Percentiles rank a stretch among this genome's conserved stretches.
These are phyloP conservation scores for Fusarium ramigenum DNA, from an alignment of 2,329 filamentous ascomycete species.

Conservation along the genomic window DNA sequence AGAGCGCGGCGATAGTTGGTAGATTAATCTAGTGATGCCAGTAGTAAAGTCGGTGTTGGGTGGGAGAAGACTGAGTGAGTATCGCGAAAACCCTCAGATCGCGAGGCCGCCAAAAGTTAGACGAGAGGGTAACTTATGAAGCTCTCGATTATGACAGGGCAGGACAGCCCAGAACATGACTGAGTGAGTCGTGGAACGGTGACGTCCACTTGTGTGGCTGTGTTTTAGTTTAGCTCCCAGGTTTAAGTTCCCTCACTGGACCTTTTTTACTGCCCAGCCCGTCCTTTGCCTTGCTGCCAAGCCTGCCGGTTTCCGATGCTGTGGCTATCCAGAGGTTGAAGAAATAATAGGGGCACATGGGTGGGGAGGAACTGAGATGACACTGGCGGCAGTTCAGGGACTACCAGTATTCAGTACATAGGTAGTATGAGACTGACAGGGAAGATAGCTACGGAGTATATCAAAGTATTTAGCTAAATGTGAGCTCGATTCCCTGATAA, in stretches of 20 bases:
- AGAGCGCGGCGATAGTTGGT: slow-evolving; percentile 15
- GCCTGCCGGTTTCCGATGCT: slow-evolving; percentile 23
- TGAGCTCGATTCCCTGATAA: background rate
- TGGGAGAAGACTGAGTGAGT: slow-evolving; percentile 4
- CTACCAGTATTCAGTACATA: background rate
- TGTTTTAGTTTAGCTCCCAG: slow-evolving; percentile 24
- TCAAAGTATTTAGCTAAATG: background rate
- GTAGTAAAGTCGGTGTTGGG: slow-evolving; percentile 11
- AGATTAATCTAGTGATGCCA: background rate
- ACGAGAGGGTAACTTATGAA: slow-evolving; percentile 38
- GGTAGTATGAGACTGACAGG: background rate
- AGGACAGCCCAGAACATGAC: slow-evolving; percentile 15
- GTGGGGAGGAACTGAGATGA: background rate
- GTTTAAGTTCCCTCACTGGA: background rate
- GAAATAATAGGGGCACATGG: slow-evolving; percentile 7
- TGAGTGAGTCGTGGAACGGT: slow-evolving; percentile 38
- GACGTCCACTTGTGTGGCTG: slow-evolving; percentile 47
- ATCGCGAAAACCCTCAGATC: slow-evolving; percentile 35
- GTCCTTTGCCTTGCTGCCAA: slow-evolving; percentile 15
- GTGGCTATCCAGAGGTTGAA: slow-evolving; percentile 25
- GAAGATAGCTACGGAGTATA: background rate
- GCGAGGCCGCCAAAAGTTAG: slow-evolving; percentile 42
- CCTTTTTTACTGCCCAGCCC: slow-evolving; percentile 35
- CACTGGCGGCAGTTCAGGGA: background rate
- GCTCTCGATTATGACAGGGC: slow-evolving; percentile 36